Conservation (phyloP, 257 asterid genomes). For the Thymus quinquecostatus region DNA sequence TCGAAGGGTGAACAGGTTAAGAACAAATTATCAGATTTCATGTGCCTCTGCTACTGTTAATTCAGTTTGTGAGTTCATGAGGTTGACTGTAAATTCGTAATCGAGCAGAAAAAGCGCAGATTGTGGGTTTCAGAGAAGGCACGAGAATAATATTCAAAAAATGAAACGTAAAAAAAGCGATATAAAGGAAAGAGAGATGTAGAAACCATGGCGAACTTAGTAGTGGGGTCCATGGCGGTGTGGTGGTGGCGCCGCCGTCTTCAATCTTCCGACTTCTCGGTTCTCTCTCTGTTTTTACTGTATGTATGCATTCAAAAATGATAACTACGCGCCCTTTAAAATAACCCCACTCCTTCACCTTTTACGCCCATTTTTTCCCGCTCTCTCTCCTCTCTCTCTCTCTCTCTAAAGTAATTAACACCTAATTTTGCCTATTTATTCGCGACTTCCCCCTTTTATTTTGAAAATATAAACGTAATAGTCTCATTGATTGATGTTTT, state of each 20-base stretch:
- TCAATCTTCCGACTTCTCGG: slow-evolving; percentile 17
- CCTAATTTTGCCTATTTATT: too few species aligned
- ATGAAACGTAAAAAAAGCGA: neutral
- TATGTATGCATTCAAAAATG: neutral
- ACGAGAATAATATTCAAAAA: too few species aligned
- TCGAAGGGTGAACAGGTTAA: neutral
- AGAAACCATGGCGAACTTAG: slow-evolving; percentile 66
- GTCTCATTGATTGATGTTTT: too few species aligned
- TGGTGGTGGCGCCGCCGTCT: neutral
- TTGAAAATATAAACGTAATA: too few species aligned
- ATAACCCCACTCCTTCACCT: too few species aligned
- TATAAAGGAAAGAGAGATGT: neutral
- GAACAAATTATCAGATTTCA: too few species aligned
- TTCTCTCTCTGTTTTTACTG: neutral
- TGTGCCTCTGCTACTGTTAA: slow-evolving; percentile 4
- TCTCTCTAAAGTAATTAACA: too few species aligned
- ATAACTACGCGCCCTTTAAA: too few species aligned
- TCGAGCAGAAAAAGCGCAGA: neutral
- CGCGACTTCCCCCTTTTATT: too few species aligned
- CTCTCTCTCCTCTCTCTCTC: too few species aligned
- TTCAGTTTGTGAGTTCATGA: neutral
- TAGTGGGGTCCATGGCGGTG: slow-evolving; percentile 44
- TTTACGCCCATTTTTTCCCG: too few species aligned
- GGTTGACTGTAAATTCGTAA: neutral
- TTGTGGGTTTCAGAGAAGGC: too few species aligned